Evolutionary conservation across 306 rosid species (phyloP).

Genomic region (Datisca glomerata): DNA sequence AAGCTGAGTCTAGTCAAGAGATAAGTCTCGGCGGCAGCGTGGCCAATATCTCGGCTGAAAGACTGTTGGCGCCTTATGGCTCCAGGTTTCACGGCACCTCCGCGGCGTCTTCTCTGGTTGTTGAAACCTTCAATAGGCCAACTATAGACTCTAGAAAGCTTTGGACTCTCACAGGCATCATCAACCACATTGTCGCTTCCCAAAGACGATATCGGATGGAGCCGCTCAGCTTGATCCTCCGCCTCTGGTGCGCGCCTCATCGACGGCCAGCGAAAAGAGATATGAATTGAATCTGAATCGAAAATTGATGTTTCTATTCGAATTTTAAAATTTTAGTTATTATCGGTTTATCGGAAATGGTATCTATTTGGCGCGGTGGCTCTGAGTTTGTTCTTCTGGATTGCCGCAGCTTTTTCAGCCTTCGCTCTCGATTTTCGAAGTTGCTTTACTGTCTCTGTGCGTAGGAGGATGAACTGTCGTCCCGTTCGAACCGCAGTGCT

Average conservation of each 20-base stretch:
- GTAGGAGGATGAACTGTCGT: no score
- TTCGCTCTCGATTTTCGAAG: no score
- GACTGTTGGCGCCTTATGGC: constrained; percentile 21
- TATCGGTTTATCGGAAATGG: no score
- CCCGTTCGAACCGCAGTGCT: no score
- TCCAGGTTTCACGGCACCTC: background rate
- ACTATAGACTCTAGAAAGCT: constrained; percentile 11
- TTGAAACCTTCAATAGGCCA: constrained; percentile 7
- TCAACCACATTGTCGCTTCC: no score
- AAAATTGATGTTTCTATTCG: background rate
- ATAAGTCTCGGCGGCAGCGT: constrained; percentile 71
- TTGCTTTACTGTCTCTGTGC: no score
- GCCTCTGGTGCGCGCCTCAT: constrained; percentile 3
- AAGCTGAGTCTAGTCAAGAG: constrained; percentile 56
- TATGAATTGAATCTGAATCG: background rate
- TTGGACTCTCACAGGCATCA: constrained; percentile 6
- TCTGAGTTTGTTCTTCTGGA: no score
- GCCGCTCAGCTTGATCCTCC: constrained; percentile 10
- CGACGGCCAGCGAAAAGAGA: constrained; percentile 2
- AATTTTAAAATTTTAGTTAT: constrained; percentile 4
- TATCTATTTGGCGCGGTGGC: no score
- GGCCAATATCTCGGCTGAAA: constrained; percentile 30
- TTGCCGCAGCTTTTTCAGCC: no score
- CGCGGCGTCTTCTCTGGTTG: constrained; percentile 24
- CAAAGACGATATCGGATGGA: constrained; percentile 9